Percentiles rank a stretch among this genome's conserved stretches.
Conservation (phyloP, 1,284 basidiomycete species). For the Ceratobasidium papillatum region DNA sequence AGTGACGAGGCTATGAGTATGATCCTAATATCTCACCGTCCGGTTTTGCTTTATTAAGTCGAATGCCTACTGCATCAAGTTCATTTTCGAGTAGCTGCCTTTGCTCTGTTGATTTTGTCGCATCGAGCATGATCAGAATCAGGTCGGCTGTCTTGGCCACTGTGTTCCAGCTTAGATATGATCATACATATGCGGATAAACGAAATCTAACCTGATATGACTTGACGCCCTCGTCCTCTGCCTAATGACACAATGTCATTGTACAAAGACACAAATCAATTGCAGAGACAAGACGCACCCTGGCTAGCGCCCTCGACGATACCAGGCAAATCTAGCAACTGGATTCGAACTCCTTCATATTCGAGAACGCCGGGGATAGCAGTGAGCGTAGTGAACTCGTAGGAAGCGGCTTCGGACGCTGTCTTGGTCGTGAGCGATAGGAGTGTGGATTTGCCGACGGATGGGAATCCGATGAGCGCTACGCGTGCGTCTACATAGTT, state of each 20-base stretch:
- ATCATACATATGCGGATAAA: constrained; percentile 11
- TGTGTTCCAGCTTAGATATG: constrained; percentile 45
- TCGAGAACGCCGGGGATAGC: constrained; percentile 87
- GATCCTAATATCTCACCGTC: constrained; percentile 62
- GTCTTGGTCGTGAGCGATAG: constrained; percentile 94
- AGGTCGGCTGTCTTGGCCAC: constrained; percentile 96
- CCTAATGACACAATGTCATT: constrained; percentile 55
- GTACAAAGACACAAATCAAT: not conserved
- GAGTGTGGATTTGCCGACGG: constrained; percentile 92
- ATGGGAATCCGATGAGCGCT: constrained; percentile 93
- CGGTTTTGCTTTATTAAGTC: constrained; percentile 88
- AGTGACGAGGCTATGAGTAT: constrained; percentile 58
- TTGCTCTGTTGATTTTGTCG: constrained; percentile 96
- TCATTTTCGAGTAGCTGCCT: constrained; percentile 88
- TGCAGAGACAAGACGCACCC: constrained; percentile 55
- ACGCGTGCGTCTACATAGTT: constrained; percentile 77
- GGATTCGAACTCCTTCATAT: constrained; percentile 91
- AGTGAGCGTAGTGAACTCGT: constrained; percentile 95
- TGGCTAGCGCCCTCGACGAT: constrained; percentile 97
- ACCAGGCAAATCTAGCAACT: constrained; percentile 92
- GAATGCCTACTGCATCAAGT: constrained; percentile 95
- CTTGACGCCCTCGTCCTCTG: constrained; percentile 93
- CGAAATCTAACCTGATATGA: constrained; percentile 76
- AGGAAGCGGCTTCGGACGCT: constrained; percentile 86
- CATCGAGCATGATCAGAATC: constrained; percentile 94